Percentiles rank a stretch among this genome's conserved stretches.
These are phyloP conservation scores for Oemleria cerasiformis DNA, from an alignment of 306 rosid genomes.

Conservation along the genomic window DNA sequence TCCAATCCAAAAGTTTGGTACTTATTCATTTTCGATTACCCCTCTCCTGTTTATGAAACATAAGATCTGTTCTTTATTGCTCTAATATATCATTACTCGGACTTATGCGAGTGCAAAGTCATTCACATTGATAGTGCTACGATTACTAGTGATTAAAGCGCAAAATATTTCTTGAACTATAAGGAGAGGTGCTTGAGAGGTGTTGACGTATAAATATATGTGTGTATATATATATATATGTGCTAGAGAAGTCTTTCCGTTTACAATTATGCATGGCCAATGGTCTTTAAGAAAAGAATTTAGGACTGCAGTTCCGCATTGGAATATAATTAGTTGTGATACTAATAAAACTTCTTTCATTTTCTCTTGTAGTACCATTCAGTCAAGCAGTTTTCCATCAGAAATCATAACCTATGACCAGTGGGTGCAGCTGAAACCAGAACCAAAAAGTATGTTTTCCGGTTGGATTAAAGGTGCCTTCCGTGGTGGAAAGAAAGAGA, in stretches of 20 bases:
- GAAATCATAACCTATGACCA: slow-evolving; percentile 75
- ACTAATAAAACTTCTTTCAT: neutral
- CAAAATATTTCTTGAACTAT: too few species aligned
- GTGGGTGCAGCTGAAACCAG: slow-evolving; percentile 76
- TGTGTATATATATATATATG: too few species aligned
- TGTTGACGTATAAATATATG: neutral
- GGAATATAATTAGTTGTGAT: too few species aligned
- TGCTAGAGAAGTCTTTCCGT: neutral
- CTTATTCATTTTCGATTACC: too few species aligned
- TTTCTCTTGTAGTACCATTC: slow-evolving; percentile 49
- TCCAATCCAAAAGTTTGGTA: too few species aligned
- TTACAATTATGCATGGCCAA: neutral
- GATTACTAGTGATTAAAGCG: neutral
- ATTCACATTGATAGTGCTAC: neutral
- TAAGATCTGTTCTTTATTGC: neutral
- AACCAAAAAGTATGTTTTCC: slow-evolving; percentile 44
- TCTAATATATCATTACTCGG: neutral
- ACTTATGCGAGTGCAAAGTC: neutral
- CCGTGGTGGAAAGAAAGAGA: slow-evolving; percentile 62
- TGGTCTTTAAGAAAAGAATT: neutral
- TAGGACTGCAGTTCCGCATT: neutral
- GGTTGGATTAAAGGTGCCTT: slow-evolving; percentile 76
- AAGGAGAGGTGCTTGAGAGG: neutral
- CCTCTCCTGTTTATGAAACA: too few species aligned
- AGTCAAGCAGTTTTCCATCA: slow-evolving; percentile 49